A percentile compares a stretch with the other conserved stretches of the same genome.
Evolutionary conservation across 345 rosid genomes (phyloP).

Genomic region (Eucalyptus dawsonii): DNA sequence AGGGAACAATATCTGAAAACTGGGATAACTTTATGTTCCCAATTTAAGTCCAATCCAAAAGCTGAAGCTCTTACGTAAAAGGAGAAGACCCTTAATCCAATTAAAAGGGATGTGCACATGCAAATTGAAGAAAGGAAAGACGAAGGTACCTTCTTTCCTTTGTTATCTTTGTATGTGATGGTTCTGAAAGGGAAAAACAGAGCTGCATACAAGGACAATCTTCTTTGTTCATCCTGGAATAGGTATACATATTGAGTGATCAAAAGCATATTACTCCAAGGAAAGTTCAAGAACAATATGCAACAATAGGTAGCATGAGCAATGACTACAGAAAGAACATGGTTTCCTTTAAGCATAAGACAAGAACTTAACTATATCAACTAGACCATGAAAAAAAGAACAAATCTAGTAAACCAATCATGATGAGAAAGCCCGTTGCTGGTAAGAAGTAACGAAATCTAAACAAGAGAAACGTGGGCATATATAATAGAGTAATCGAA

Average conservation of each 20-base stretch:
- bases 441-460: not conserved
- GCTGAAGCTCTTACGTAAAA: not conserved
- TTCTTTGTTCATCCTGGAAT: constrained; percentile 64
- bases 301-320: not conserved
- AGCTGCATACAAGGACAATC: constrained; percentile 69
- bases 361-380: not conserved
- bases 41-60: not conserved
- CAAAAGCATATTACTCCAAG: not conserved
- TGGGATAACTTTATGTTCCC: not conserved
- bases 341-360: not conserved
- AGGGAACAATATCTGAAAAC: not conserved
- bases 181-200: constrained; percentile 67
- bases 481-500: not conserved
- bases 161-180: constrained; percentile 38
- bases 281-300: not conserved
- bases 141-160: constrained; percentile 51
- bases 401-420: not conserved
- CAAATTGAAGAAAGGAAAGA: not conserved
- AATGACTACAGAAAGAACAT: not conserved
- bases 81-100: not conserved
- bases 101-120: not conserved
- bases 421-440: not conserved
- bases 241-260: not conserved
- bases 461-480: not conserved
- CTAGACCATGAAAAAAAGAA: not conserved